A percentile compares a stretch with the other conserved stretches of the same genome.
Evolutionary conservation across 495 filamentous ascomycete genomes (phyloP).

Genomic region (Penicillium nucicola): DNA sequence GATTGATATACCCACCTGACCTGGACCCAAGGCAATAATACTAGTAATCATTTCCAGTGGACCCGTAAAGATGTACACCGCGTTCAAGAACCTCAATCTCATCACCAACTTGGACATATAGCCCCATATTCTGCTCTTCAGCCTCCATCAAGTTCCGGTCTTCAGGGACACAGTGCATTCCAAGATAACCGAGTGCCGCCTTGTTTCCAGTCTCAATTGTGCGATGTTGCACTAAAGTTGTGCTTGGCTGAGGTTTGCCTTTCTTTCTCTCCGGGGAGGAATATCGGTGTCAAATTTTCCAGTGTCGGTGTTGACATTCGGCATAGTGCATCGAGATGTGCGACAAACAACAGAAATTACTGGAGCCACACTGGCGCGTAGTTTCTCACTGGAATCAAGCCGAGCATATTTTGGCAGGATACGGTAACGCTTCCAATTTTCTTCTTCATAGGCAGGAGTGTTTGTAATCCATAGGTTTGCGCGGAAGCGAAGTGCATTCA

Average conservation of each 20-base stretch:
- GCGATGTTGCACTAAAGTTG: slow-evolving; percentile 11
- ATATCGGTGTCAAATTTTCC: slow-evolving; percentile 11
- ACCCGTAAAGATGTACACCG: slow-evolving; percentile 13
- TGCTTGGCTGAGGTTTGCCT: slow-evolving; percentile 17
- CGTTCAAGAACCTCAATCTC: slow-evolving; percentile 17
- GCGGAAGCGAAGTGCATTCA: slow-evolving; percentile 16
- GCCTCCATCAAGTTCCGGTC: slow-evolving; percentile 10
- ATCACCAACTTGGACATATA: slow-evolving; percentile 14
- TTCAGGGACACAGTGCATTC: slow-evolving; percentile 18
- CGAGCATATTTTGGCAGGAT: slow-evolving; percentile 1
- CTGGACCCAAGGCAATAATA: background rate
- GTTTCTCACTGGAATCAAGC: background rate
- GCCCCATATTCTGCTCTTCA: slow-evolving; percentile 1
- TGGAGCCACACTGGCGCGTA: slow-evolving; percentile 2
- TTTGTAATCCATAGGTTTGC: slow-evolving; percentile 16
- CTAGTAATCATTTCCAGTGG: slow-evolving; percentile 14
- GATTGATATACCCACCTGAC: too few relatives aligned
- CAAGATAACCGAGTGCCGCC: slow-evolving; percentile 15
- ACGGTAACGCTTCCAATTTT: slow-evolving; percentile 13
- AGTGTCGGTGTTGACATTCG: slow-evolving; percentile 11
- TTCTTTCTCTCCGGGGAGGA: slow-evolving; percentile 9
- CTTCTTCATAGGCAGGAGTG: slow-evolving; percentile 12
- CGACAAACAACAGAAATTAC: slow-evolving; percentile 14
- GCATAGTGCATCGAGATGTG: slow-evolving; percentile 19
- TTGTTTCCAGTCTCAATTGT: slow-evolving; percentile 15